Conservation (phyloP, 345 rosid species). For the Moricandia moricandioides region DNA sequence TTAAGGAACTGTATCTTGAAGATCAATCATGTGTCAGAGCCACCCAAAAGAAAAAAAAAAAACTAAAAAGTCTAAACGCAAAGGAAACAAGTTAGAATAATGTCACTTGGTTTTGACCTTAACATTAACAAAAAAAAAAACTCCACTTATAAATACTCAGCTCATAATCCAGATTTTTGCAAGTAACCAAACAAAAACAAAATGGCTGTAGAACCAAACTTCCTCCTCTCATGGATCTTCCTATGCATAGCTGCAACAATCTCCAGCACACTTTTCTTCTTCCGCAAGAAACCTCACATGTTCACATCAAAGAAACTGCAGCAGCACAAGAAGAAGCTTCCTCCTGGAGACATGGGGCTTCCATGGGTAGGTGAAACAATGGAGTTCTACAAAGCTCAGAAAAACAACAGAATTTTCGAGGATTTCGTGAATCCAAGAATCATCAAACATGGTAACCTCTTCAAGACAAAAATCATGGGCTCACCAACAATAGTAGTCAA, state of each 20-base stretch:
- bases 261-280: constrained; percentile 41
- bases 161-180: constrained; percentile 9
- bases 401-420: constrained; percentile 51
- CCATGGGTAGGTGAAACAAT: constrained; percentile 76
- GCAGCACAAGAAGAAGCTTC: constrained; percentile 42
- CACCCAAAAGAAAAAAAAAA: background rate
- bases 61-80: background rate
- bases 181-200: constrained; percentile 14
- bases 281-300: constrained; percentile 20
- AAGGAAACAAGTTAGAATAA: background rate
- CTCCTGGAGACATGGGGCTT: constrained; percentile 65
- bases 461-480: constrained; percentile 72
- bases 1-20: constrained; percentile 31
- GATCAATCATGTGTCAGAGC: constrained; percentile 34
- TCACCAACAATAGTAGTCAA: constrained; percentile 62
- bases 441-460: constrained; percentile 56
- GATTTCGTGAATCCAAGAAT: constrained; percentile 62
- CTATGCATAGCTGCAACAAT: constrained; percentile 43
- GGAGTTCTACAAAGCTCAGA: constrained; percentile 67
- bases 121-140: constrained; percentile 10
- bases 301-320: constrained; percentile 13
- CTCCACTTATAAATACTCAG: constrained; percentile 27
- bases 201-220: constrained; percentile 36
- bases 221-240: constrained; percentile 38
- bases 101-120: constrained; percentile 23